phyloP scores from a whole-genome alignment of 2,329 filamentous ascomycete genomes.

The Colletotrichum sp. region DNA sequence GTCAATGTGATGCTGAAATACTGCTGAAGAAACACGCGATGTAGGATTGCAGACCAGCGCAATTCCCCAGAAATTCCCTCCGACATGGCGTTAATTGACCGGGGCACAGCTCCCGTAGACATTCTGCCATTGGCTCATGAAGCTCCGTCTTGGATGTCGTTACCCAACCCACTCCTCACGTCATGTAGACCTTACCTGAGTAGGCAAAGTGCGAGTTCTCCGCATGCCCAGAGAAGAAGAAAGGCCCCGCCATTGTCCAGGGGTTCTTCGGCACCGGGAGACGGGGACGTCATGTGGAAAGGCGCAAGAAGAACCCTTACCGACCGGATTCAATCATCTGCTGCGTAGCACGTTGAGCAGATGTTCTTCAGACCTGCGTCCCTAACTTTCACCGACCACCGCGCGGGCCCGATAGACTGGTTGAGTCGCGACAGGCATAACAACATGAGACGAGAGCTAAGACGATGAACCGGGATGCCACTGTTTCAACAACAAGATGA shows the following conservation, averaged over 20 bases:
- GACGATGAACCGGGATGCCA: slow-evolving; percentile 6
- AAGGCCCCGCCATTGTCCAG: not conserved
- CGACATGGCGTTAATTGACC: not conserved
- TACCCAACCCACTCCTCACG: slow-evolving; percentile 12
- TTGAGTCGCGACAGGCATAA: not conserved
- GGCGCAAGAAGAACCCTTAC: not conserved
- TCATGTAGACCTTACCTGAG: slow-evolving; percentile 1
- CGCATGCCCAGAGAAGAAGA: not conserved
- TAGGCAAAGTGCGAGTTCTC: not conserved
- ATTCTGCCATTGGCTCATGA: not conserved
- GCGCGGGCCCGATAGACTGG: not conserved
- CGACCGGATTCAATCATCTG: not conserved
- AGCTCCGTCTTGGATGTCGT: slow-evolving; percentile 9
- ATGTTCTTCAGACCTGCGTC: not conserved
- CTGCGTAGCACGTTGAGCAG: not conserved
- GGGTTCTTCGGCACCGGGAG: not conserved
- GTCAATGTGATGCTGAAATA: not conserved
- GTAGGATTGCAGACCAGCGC: not conserved
- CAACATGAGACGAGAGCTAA: slow-evolving; percentile 2
- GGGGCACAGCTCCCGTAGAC: not conserved
- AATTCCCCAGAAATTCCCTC: not conserved
- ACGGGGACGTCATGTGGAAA: not conserved
- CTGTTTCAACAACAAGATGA: slow-evolving; percentile 3
- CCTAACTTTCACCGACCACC: not conserved
- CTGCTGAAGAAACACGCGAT: not conserved